phyloP scores from a whole-genome alignment of 805 yeast genomes.

The Ogataea siamensis region DNA sequence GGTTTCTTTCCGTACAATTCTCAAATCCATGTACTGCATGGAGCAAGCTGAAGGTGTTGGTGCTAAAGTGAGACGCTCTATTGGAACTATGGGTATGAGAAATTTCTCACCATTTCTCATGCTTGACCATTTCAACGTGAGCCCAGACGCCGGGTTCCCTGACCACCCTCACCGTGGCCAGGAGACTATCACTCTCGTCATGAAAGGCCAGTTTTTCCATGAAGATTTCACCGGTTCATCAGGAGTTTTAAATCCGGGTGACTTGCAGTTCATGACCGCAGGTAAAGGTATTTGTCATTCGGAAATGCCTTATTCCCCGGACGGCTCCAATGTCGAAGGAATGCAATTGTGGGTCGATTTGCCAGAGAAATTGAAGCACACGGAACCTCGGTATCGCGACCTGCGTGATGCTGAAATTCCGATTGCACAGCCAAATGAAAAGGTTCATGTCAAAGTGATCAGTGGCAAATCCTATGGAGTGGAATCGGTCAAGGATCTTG shows the following conservation, averaged over 20 bases:
- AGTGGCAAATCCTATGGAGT: slow-evolving; percentile 76
- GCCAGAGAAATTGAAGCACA: slow-evolving; percentile 60
- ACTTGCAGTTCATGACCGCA: slow-evolving; percentile 91
- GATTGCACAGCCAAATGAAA: slow-evolving; percentile 59
- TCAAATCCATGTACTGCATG: slow-evolving; percentile 52
- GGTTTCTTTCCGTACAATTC: slow-evolving; percentile 45
- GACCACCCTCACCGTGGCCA: slow-evolving; percentile 84
- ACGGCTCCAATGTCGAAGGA: slow-evolving; percentile 54
- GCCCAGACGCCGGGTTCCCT: slow-evolving; percentile 72
- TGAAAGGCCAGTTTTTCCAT: slow-evolving; percentile 69
- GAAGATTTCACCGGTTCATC: slow-evolving; percentile 86
- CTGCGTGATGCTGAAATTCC: slow-evolving; percentile 71
- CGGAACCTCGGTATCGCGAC: slow-evolving; percentile 77
- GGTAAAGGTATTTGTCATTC: slow-evolving; percentile 85
- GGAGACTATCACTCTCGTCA: slow-evolving; percentile 71
- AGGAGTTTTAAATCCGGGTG: slow-evolving; percentile 78
- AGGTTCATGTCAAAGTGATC: slow-evolving; percentile 66
- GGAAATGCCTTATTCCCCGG: slow-evolving; percentile 72
- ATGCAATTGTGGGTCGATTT: slow-evolving; percentile 88
- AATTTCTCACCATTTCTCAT: slow-evolving; percentile 80
- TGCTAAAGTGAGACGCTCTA: slow-evolving; percentile 79
- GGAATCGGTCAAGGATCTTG: slow-evolving; percentile 69
- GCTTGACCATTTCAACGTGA: slow-evolving; percentile 73
- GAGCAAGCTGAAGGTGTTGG: slow-evolving; percentile 87
- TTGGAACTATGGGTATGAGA: slow-evolving; percentile 65